Evolutionary conservation across 768 basidiomycete species (phyloP).

Genomic region (Leccinum ochraceum): DNA sequence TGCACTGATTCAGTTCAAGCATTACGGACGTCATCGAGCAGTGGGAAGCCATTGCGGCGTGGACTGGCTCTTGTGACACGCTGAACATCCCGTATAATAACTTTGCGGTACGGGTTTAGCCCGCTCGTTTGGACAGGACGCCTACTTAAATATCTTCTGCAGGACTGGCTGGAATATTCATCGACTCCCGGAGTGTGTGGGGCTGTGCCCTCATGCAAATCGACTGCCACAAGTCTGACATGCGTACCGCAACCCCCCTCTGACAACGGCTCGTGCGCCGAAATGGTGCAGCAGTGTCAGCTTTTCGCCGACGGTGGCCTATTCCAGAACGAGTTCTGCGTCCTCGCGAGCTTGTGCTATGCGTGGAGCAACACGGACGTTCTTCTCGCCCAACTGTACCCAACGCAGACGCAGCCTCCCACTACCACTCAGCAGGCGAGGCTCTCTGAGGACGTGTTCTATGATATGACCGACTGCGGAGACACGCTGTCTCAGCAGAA

Average conservation of each 20-base stretch:
- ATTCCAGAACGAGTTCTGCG: conserved; percentile 27
- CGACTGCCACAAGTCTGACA: conserved; percentile 4
- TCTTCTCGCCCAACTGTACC: conserved; percentile 16
- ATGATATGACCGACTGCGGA: conserved; percentile 22
- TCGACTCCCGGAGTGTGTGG: conserved; percentile 21
- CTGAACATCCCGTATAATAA: conserved; percentile 24
- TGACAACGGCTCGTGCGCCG: conserved; percentile 24
- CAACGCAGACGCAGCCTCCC: conserved; percentile 4
- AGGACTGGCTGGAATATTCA: conserved; percentile 29
- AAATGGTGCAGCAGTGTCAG: conserved; percentile 18
- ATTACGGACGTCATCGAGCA: conserved; percentile 7
- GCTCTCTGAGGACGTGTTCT: conserved; percentile 21
- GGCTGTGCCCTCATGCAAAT: conserved; percentile 15
- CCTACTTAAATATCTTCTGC: background rate
- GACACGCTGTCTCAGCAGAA: conserved; percentile 23
- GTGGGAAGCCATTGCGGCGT: conserved; percentile 24
- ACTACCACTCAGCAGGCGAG: conserved; percentile 13
- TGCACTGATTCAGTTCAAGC: conserved; percentile 7
- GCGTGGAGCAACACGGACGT: conserved; percentile 25
- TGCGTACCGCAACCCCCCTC: conserved; percentile 25
- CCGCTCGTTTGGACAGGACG: background rate
- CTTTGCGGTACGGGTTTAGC: conserved; percentile 13
- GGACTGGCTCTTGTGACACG: conserved; percentile 25
- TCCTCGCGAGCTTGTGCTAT: conserved; percentile 28
- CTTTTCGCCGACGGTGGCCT: conserved; percentile 23